phyloP scores from a whole-genome alignment of 2,329 filamentous ascomycete species.

The Diplodia corticola region DNA sequence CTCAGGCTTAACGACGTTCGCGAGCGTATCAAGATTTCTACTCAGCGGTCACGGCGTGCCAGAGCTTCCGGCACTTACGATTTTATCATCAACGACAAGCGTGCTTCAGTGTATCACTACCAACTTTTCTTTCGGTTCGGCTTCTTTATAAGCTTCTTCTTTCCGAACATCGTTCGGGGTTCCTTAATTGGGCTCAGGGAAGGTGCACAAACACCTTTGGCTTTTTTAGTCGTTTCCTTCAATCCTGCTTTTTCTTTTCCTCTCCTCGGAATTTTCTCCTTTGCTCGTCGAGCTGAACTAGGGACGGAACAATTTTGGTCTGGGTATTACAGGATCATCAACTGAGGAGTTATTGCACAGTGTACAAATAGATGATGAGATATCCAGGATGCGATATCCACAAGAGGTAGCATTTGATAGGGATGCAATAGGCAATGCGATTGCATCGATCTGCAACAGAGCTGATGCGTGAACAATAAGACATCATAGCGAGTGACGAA shows the following conservation, averaged over 20 bases:
- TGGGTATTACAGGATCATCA: background rate
- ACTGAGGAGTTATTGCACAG: background rate
- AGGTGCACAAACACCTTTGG: background rate
- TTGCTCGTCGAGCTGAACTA: background rate
- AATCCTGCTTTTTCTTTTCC: background rate
- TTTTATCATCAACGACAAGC: background rate
- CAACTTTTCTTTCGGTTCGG: background rate
- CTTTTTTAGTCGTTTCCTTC: background rate
- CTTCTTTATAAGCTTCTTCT: background rate
- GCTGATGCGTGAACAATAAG: background rate
- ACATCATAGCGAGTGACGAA: background rate
- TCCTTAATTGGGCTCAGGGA: background rate
- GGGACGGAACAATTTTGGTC: background rate
- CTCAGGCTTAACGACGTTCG: constrained; percentile 21
- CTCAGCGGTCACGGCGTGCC: background rate
- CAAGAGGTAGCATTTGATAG: background rate
- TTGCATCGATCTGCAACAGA: background rate
- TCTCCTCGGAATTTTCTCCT: background rate
- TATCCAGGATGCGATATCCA: constrained; percentile 1
- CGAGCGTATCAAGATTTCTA: background rate
- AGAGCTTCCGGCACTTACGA: background rate
- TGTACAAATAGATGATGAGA: background rate
- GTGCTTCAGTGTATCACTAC: constrained; percentile 12
- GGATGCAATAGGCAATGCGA: background rate
- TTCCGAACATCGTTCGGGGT: background rate